phyloP scores from a whole-genome alignment of 345 rosid genomes.

The Rhodamnia argentea region DNA sequence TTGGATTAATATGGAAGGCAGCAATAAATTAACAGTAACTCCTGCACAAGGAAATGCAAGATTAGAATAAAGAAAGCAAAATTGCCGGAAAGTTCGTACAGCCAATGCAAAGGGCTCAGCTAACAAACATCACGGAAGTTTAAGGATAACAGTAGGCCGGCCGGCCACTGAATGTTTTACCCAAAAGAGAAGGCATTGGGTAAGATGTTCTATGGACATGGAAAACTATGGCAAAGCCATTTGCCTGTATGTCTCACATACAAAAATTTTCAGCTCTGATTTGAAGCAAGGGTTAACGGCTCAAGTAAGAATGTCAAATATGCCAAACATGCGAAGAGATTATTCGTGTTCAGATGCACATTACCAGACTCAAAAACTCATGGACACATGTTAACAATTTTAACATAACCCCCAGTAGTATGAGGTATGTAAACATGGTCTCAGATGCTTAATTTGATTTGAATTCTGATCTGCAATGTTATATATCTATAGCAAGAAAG shows the following conservation, averaged over 20 bases:
- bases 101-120: neutral
- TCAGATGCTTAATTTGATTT: neutral
- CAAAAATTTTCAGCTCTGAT: neutral
- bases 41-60: neutral
- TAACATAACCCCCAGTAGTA: neutral
- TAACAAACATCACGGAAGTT: neutral
- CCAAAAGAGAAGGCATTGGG: neutral
- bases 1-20: neutral
- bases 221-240: neutral
- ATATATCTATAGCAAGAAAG: neutral
- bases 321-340: neutral
- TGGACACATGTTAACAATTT: neutral
- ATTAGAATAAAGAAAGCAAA: neutral
- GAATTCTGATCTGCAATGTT: neutral
- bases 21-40: neutral
- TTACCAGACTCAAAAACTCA: neutral
- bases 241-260: neutral
- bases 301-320: neutral
- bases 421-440: neutral
- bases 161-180: neutral
- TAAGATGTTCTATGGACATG: neutral
- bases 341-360: neutral
- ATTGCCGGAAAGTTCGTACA: neutral
- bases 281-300: neutral
- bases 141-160: neutral